These are phyloP conservation scores for Phytophthora sp. DNA, from an alignment of 352 stramenopile genomes.

Conservation along the genomic window DNA sequence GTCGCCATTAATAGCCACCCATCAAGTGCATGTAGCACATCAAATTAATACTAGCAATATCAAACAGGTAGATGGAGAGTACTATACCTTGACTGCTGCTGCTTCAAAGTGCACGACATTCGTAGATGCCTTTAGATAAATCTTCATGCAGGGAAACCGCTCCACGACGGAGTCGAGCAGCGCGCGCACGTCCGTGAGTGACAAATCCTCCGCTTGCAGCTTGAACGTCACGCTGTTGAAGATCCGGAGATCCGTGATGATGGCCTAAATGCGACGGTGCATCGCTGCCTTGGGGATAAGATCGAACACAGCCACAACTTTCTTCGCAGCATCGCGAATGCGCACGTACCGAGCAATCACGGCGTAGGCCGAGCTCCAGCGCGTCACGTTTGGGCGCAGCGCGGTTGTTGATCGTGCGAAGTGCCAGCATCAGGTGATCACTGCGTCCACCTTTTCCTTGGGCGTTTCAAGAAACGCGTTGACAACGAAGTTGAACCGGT, in stretches of 20 bases:
- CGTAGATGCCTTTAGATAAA: neutral
- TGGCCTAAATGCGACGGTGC: constrained; percentile 9
- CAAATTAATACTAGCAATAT: neutral
- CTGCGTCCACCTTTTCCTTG: neutral
- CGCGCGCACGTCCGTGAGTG: neutral
- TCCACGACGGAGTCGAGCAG: constrained; percentile 7
- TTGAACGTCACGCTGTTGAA: constrained; percentile 15
- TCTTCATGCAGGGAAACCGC: neutral
- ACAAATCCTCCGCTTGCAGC: constrained; percentile 6
- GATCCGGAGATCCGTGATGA: neutral
- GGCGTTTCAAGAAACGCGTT: neutral
- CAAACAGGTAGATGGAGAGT: neutral
- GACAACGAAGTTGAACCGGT: constrained; percentile 10
- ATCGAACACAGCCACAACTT: constrained; percentile 7
- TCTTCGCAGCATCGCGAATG: constrained; percentile 12
- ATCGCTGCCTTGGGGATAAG: constrained; percentile 3
- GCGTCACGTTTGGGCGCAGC: neutral
- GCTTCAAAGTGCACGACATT: constrained; percentile 6
- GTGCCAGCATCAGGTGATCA: constrained; percentile 5
- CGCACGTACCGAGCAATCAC: constrained; percentile 7
- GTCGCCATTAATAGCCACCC: constrained; percentile 2
- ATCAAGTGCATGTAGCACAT: neutral
- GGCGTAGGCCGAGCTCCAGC: constrained; percentile 7
- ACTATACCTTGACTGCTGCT: constrained; percentile 1
- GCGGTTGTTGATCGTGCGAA: no score